Evolutionary conservation across 2,329 filamentous ascomycete species (phyloP).

Genomic region (Cryoendolithus antarcticus): DNA sequence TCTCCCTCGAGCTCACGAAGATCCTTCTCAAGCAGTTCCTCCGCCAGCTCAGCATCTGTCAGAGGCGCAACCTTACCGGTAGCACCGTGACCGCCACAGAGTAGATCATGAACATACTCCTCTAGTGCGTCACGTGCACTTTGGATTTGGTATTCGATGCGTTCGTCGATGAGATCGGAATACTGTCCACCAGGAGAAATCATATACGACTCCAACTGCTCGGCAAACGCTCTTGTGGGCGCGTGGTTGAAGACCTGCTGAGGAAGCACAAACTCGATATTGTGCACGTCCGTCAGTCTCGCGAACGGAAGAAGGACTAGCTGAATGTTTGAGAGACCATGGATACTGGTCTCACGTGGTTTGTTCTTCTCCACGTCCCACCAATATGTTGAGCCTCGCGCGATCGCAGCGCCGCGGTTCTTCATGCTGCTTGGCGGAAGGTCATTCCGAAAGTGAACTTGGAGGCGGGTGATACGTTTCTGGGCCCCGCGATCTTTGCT

Average conservation of each 20-base stretch:
- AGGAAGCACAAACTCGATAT: conserved; percentile 14
- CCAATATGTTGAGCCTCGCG: conserved; percentile 7
- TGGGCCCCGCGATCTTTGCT: conserved; percentile 7
- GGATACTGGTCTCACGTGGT: conserved; percentile 13
- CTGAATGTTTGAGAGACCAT: conserved; percentile 16
- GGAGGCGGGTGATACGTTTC: conserved; percentile 13
- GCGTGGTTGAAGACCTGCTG: conserved; percentile 6
- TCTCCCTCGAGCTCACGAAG: too few species aligned
- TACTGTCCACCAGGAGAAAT: conserved; percentile 2
- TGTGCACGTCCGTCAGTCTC: conserved; percentile 13
- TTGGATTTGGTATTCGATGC: conserved; percentile 8
- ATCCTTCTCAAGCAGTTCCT: too few species aligned
- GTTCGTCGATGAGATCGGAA: conserved; percentile 3
- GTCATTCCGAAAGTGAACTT: not conserved
- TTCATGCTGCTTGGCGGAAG: too few species aligned
- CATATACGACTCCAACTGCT: conserved; percentile 10
- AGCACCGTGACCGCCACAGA: conserved; percentile 1
- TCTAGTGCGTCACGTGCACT: conserved; percentile 7
- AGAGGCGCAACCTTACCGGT: too few species aligned
- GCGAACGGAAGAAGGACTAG: conserved; percentile 17
- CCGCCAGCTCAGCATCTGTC: too few species aligned
- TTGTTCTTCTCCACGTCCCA: conserved; percentile 11
- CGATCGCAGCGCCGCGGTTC: too few species aligned
- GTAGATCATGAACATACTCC: conserved; percentile 3
- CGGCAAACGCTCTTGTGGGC: conserved; percentile 10